phyloP scores from a whole-genome alignment of 2,329 filamentous ascomycete genomes.

The Clonostachys chloroleuca region DNA sequence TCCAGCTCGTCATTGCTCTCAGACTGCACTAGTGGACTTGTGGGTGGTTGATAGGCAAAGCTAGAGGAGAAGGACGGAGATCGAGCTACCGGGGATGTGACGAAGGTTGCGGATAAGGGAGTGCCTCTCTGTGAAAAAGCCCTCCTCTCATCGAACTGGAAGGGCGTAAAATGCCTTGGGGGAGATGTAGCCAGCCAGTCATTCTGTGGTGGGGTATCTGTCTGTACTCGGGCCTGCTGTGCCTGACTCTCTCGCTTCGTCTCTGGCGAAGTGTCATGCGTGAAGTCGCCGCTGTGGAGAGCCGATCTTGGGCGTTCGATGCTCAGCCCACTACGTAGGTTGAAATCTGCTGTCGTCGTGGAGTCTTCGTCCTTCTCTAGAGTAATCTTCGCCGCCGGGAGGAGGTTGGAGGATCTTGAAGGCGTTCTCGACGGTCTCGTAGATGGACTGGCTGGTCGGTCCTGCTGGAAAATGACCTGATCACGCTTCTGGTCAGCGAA shows the following conservation, averaged over 20 bases:
- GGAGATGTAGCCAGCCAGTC: slow-evolving; percentile 53
- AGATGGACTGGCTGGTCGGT: slow-evolving; percentile 4
- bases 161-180: slow-evolving; percentile 43
- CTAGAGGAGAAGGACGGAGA: slow-evolving; percentile 70
- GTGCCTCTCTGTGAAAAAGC: slow-evolving; percentile 17
- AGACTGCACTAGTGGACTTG: slow-evolving; percentile 86
- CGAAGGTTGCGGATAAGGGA: slow-evolving; percentile 23
- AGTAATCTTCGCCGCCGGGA: slow-evolving; percentile 42
- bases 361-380: slow-evolving; percentile 32
- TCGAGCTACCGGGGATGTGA: slow-evolving; percentile 51
- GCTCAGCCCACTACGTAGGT: slow-evolving; percentile 49
- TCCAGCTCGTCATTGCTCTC: slow-evolving; percentile 74
- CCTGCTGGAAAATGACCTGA: slow-evolving; percentile 14
- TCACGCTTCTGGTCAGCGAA: too few species aligned
- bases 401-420: slow-evolving; percentile 30
- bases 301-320: slow-evolving; percentile 82
- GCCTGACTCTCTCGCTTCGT: slow-evolving; percentile 4
- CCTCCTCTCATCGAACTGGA: slow-evolving; percentile 31
- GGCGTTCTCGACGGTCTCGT: slow-evolving; percentile 19
- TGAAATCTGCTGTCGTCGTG: slow-evolving; percentile 24
- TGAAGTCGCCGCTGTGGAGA: slow-evolving; percentile 65
- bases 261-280: slow-evolving; percentile 22
- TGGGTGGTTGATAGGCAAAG: slow-evolving; percentile 83
- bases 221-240: slow-evolving; percentile 7
- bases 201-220: slow-evolving; percentile 8